phyloP scores from a whole-genome alignment of 192 early-diverging fungal species.

The Dissophora ornata region DNA sequence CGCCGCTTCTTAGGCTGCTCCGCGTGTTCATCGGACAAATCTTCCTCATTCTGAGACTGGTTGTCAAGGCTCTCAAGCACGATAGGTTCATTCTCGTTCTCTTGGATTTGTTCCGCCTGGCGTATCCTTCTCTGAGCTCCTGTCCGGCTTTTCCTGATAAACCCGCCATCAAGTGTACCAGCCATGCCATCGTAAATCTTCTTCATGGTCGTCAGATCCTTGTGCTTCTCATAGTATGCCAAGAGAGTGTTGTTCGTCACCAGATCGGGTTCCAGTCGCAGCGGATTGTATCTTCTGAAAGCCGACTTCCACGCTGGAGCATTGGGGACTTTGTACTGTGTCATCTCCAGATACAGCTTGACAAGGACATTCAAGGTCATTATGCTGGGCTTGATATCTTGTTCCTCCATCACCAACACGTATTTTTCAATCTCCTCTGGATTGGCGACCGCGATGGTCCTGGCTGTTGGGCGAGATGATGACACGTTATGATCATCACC shows the following conservation, averaged over 20 bases:
- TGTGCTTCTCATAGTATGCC: conserved; percentile 39
- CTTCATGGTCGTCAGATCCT: conserved; percentile 29
- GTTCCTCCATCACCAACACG: conserved; percentile 18
- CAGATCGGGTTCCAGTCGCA: conserved; percentile 23
- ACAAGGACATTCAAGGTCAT: conserved; percentile 32
- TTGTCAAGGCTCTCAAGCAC: too few relatives aligned
- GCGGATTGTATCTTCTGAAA: conserved; percentile 39
- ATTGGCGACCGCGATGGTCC: conserved; percentile 17
- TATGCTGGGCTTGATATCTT: conserved; percentile 13
- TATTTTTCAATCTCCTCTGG: conserved; percentile 37
- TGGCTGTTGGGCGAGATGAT: not conserved
- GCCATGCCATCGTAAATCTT: conserved; percentile 45
- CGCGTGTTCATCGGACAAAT: too few relatives aligned
- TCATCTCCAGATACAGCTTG: conserved; percentile 48
- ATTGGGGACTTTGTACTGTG: conserved; percentile 27
- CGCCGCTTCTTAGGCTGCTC: not conserved
- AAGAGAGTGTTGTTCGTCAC: conserved; percentile 44
- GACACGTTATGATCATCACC: too few relatives aligned
- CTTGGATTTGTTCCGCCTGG: not conserved
- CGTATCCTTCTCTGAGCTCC: not conserved
- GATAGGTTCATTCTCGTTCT: too few relatives aligned
- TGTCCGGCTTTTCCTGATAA: not conserved
- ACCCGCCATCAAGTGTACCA: not conserved
- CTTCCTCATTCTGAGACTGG: too few relatives aligned
- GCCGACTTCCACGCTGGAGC: conserved; percentile 29